phyloP scores from a whole-genome alignment of 2,329 filamentous ascomycete genomes.

The Penicillium psychrosexuale region DNA sequence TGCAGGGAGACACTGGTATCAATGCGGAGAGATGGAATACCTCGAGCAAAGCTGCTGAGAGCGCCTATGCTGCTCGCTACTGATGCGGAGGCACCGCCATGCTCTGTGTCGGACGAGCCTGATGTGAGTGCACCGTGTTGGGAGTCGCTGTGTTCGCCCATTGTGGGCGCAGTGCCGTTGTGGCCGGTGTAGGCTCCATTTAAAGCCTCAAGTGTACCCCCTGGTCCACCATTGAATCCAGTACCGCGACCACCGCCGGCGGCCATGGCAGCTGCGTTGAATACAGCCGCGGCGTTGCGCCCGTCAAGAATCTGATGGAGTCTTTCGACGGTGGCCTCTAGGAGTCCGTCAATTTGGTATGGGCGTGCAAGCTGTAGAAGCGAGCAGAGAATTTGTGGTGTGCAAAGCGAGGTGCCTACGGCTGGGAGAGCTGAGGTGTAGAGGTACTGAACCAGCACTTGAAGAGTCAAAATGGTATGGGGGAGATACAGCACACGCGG shows the following conservation, averaged over 20 bases:
- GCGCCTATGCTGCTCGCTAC: slow-evolving; percentile 28
- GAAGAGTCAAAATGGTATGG: slow-evolving; percentile 83
- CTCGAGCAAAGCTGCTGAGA: slow-evolving; percentile 27
- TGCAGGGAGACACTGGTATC: slow-evolving; percentile 36
- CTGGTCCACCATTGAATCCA: slow-evolving; percentile 60
- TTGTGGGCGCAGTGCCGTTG: slow-evolving; percentile 21
- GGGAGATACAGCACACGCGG: slow-evolving; percentile 88
- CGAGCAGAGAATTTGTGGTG: slow-evolving; percentile 92
- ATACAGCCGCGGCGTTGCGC: slow-evolving; percentile 91
- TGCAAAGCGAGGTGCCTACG: slow-evolving; percentile 73
- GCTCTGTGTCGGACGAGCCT: slow-evolving; percentile 41
- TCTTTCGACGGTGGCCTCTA: slow-evolving; percentile 89
- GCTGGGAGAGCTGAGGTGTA: slow-evolving; percentile 88
- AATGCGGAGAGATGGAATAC: slow-evolving; percentile 38
- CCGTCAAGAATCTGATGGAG: slow-evolving; percentile 87
- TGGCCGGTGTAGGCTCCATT: slow-evolving; percentile 34
- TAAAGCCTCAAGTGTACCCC: slow-evolving; percentile 43
- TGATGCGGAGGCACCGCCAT: slow-evolving; percentile 29
- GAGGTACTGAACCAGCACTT: slow-evolving; percentile 85
- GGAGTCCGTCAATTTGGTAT: slow-evolving; percentile 85
- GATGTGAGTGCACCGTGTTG: slow-evolving; percentile 33
- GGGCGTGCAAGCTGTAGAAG: slow-evolving; percentile 89
- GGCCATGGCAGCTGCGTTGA: slow-evolving; percentile 97
- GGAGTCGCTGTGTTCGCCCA: slow-evolving; percentile 22
- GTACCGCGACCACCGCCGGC: slow-evolving; percentile 87